These are phyloP conservation scores for Jatropha curcas DNA, from an alignment of 345 rosid species.

Conservation along the genomic window DNA sequence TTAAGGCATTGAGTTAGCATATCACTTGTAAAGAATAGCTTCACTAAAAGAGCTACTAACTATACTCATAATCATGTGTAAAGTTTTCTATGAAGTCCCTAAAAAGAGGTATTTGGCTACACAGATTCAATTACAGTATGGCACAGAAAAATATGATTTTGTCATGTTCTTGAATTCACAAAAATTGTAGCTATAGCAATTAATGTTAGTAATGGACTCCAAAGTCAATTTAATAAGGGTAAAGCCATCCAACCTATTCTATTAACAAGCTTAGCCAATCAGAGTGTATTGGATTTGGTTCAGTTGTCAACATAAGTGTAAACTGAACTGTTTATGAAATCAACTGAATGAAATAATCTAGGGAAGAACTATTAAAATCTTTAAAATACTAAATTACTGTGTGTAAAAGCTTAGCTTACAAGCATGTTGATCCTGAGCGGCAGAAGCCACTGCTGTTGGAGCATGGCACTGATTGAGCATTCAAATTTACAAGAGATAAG, in stretches of 20 bases:
- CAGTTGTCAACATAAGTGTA: not conserved
- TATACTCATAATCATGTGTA: not conserved
- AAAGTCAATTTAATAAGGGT: not conserved
- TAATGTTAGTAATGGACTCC: not conserved
- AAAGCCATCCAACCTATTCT: not conserved
- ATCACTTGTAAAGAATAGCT: conserved; percentile 1
- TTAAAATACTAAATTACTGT: not conserved
- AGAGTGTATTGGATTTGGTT: not conserved
- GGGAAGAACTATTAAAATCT: not conserved
- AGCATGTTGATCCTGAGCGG: conserved; percentile 56
- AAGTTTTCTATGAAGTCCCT: not conserved
- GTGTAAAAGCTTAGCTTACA: conserved; percentile 52
- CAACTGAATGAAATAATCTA: not conserved
- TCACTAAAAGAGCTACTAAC: not conserved
- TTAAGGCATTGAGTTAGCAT: not conserved
- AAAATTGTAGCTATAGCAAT: not conserved
- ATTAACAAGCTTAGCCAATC: not conserved
- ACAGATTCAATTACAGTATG: not conserved
- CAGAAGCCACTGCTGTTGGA: conserved; percentile 38
- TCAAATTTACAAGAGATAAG: conserved; percentile 32
- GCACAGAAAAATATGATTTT: not conserved
- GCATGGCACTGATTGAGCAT: conserved; percentile 36
- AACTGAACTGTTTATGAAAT: not conserved
- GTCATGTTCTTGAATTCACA: not conserved
- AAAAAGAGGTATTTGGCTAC: not conserved